These are phyloP conservation scores for Boehmeria nivea DNA, from an alignment of 306 rosid species.

Conservation along the genomic window DNA sequence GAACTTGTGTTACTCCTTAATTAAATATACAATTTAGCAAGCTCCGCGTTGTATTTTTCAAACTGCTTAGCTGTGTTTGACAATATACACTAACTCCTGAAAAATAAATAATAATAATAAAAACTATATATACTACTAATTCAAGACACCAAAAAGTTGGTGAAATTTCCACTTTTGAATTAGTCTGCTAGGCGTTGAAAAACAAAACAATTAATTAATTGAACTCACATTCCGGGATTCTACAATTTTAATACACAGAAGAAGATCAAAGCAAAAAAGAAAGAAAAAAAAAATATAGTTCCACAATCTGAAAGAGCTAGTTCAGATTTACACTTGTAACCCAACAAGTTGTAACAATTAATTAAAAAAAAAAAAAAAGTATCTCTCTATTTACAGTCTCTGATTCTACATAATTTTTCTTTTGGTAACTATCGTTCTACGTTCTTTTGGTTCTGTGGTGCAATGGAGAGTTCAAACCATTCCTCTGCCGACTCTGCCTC, in stretches of 20 bases:
- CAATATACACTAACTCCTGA: too few species aligned
- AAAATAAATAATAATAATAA: background rate
- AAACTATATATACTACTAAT: background rate
- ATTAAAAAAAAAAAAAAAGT: background rate
- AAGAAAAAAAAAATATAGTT: background rate
- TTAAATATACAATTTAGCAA: background rate
- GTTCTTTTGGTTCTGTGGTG: slow-evolving; percentile 27
- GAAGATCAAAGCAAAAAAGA: too few species aligned
- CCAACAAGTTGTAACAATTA: background rate
- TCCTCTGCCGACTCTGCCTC: slow-evolving; percentile 17
- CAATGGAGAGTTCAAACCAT: slow-evolving; percentile 41
- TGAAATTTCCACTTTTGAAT: slow-evolving; percentile 23
- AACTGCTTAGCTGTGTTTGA: slow-evolving; percentile 37
- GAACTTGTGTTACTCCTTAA: background rate
- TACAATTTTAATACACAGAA: background rate
- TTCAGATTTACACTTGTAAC: background rate
- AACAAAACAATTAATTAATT: too few species aligned
- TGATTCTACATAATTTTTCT: too few species aligned
- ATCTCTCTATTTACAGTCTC: slow-evolving; percentile 34
- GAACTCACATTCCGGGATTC: too few species aligned
- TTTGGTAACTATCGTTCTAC: slow-evolving; percentile 14
- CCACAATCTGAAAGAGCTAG: slow-evolving; percentile 3
- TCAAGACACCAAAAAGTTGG: slow-evolving; percentile 25
- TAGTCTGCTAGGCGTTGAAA: background rate
- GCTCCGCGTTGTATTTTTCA: slow-evolving; percentile 30